Evolutionary conservation across 2,329 filamentous ascomycete genomes (phyloP).

Genomic region (Coniella vitis): DNA sequence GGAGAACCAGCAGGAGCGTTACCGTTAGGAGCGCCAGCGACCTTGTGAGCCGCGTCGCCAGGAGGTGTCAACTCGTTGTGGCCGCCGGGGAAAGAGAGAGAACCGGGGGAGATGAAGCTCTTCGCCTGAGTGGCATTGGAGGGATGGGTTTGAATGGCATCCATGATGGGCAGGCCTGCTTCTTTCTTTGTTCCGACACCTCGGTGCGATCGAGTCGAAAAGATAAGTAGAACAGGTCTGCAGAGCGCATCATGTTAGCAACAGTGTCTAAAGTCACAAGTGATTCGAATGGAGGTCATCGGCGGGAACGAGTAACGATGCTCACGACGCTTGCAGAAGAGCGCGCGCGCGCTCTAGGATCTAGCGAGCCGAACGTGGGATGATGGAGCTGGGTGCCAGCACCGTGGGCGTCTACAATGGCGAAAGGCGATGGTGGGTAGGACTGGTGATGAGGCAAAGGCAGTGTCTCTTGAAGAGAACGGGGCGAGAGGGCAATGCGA

Average conservation of each 20-base stretch:
- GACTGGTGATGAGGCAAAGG: neutral
- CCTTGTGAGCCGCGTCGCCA: slow-evolving; percentile 61
- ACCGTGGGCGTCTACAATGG: neutral
- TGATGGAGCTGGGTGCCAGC: neutral
- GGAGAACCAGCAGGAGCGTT: slow-evolving; percentile 47
- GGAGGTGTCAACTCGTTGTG: slow-evolving; percentile 78
- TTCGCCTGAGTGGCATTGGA: slow-evolving; percentile 88
- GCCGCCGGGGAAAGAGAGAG: slow-evolving; percentile 84
- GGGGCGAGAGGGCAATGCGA: neutral
- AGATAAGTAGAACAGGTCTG: slow-evolving; percentile 22
- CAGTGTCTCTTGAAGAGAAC: neutral
- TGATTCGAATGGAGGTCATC: neutral
- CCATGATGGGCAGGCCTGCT: slow-evolving; percentile 53
- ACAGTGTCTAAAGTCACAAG: neutral
- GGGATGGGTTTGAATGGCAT: slow-evolving; percentile 85
- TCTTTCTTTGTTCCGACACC: neutral
- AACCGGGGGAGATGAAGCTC: slow-evolving; percentile 88
- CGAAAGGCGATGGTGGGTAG: neutral
- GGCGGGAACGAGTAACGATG: neutral
- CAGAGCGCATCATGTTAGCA: no score
- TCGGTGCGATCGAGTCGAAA: neutral
- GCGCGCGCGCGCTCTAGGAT: no score
- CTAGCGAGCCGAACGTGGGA: no score
- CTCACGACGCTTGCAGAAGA: no score
- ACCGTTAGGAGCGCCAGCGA: slow-evolving; percentile 40